phyloP scores from a whole-genome alignment of 257 asterid species.

The Rubia yunnanensis region DNA sequence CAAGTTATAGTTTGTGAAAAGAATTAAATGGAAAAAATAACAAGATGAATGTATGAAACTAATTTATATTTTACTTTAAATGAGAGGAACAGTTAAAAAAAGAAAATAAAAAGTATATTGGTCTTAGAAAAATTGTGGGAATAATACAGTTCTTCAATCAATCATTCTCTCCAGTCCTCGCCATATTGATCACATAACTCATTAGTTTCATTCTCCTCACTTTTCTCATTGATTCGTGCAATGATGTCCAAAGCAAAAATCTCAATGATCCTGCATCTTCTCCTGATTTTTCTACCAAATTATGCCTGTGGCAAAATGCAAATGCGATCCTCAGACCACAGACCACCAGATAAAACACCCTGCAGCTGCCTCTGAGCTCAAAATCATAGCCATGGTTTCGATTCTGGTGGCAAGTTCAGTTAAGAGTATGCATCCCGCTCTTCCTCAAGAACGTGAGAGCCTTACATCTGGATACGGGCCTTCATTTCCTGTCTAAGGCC shows the following conservation, averaged over 20 bases:
- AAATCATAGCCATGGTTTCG: constrained; percentile 14
- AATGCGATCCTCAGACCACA: constrained; percentile 13
- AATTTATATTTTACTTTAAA: no score
- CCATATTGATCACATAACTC: not conserved
- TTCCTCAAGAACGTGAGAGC: constrained; percentile 15
- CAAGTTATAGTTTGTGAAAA: no score
- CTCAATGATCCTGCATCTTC: not conserved
- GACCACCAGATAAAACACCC: not conserved
- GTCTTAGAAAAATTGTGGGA: no score
- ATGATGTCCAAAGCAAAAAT: not conserved
- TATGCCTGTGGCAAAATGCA: constrained; percentile 13
- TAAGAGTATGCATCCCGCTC: constrained; percentile 19
- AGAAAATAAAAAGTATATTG: no score
- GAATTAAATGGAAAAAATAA: no score
- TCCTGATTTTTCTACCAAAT: constrained; percentile 3
- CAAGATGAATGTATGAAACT: no score
- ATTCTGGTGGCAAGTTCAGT: constrained; percentile 16
- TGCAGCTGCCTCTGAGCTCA: constrained; percentile 7
- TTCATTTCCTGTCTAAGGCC: constrained; percentile 20
- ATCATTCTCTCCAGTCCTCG: not conserved
- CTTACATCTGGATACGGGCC: constrained; percentile 15
- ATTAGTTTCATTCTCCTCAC: not conserved
- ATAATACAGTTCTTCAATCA: not conserved
- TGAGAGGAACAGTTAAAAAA: no score
- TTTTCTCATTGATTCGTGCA: not conserved